Percentiles rank a stretch among this genome's conserved stretches.
These are phyloP conservation scores for Rachicladosporium sp. DNA, from an alignment of 2,329 filamentous ascomycete species.

Conservation along the genomic window DNA sequence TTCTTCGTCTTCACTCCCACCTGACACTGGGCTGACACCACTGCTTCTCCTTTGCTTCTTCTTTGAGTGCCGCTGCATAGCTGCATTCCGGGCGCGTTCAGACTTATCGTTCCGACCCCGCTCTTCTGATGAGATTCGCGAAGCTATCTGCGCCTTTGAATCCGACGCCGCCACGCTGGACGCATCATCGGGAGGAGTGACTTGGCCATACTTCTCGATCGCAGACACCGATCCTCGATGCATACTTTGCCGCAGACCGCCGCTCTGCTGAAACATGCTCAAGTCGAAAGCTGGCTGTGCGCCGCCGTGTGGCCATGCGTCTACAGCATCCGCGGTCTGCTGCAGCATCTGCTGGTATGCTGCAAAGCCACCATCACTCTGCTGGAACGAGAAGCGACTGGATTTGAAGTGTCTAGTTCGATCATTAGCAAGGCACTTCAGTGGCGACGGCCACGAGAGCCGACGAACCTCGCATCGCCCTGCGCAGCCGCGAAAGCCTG, in stretches of 20 bases:
- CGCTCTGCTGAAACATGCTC: neutral
- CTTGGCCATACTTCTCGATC: slow-evolving; percentile 22
- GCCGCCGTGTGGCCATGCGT: too few species aligned
- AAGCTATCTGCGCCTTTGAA: slow-evolving; percentile 3
- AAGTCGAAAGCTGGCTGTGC: too few species aligned
- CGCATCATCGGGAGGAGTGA: slow-evolving; percentile 25
- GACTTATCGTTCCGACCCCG: slow-evolving; percentile 13
- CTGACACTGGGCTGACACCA: slow-evolving; percentile 3
- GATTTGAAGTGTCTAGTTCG: too few species aligned
- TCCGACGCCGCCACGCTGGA: slow-evolving; percentile 7
- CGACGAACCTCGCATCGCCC: too few species aligned
- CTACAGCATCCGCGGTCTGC: too few species aligned
- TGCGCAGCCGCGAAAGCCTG: too few species aligned
- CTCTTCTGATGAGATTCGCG: slow-evolving; percentile 2
- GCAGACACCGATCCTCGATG: slow-evolving; percentile 1
- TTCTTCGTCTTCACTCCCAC: slow-evolving; percentile 8
- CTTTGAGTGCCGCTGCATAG: slow-evolving; percentile 19
- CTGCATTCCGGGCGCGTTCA: slow-evolving; percentile 20
- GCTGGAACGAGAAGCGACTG: too few species aligned
- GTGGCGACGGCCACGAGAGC: too few species aligned
- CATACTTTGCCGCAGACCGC: neutral
- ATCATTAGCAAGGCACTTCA: too few species aligned
- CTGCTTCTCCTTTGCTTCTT: slow-evolving; percentile 15
- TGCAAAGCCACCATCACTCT: too few species aligned
- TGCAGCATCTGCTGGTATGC: too few species aligned